Conservation (phyloP, 2,329 filamentous ascomycete species). For the Fonsecaea nubica region DNA sequence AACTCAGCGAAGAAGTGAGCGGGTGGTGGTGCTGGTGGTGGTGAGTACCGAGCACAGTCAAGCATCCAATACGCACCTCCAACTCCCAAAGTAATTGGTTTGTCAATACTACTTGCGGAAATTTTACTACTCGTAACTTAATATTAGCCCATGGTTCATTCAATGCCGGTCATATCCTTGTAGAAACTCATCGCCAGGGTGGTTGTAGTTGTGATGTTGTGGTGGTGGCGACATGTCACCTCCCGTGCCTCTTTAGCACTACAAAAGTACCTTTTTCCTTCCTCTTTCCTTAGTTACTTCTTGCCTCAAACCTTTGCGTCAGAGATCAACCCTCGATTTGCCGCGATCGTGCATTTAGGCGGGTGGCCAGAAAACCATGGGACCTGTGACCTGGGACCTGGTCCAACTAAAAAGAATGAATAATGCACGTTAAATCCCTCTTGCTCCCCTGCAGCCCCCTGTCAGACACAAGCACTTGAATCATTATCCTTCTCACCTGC, state of each 20-base stretch:
- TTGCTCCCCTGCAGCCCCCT: not conserved
- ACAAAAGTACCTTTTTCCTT: conserved; percentile 20
- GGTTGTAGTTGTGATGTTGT: not conserved
- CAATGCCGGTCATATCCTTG: not conserved
- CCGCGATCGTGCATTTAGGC: conserved; percentile 17
- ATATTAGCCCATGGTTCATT: not conserved
- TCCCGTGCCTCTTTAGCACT: not conserved
- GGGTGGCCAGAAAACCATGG: conserved; percentile 9
- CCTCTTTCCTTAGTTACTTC: conserved; percentile 9
- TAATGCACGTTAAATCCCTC: conserved; percentile 1
- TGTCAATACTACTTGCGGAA: not conserved
- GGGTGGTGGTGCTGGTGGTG: not conserved
- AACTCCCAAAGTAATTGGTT: not conserved
- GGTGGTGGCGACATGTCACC: not conserved
- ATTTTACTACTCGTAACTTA: not conserved
- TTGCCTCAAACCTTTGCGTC: conserved; percentile 20
- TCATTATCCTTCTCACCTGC: not conserved
- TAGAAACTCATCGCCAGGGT: not conserved
- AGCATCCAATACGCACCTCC: not conserved
- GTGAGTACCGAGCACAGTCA: not conserved
- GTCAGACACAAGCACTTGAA: not conserved
- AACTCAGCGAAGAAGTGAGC: not conserved
- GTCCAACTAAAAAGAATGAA: not conserved
- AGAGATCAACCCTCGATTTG: conserved; percentile 17
- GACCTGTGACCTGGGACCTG: not conserved